Evolutionary conservation across 208 protist genomes (phyloP), one percentile per base, ranked within the genome.

Genomic region (Acanthamoeba sp.): DNA sequence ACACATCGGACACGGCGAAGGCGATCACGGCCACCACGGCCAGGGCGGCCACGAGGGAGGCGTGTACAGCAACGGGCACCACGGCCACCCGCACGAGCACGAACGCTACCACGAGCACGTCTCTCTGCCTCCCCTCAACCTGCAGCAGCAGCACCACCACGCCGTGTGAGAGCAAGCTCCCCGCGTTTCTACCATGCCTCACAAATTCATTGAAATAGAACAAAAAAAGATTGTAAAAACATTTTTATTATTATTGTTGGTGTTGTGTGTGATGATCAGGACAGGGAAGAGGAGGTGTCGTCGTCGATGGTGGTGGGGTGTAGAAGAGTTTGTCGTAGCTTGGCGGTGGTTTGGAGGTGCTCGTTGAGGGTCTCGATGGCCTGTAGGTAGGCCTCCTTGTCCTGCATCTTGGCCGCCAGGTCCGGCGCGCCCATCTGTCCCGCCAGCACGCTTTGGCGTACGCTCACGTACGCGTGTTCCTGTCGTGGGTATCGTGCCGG

Each of bases 11-110:
- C 76, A 85, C 40, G 76, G 76, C 27, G 76, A 85, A 24, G 42
- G 40, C 22, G 76, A 82, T 6, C 71, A 82, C 38, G 71, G 76
- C 76, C 76, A 85, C 76, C 76, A 85, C 76, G 42, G 76, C 76
- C 76, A 85, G 45, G 29, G 76, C 76, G 76, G 76, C 45, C 76
- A 85, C 40, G 76, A 85, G 40, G 76, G 76, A 36, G 24, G 69
- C 69, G 69, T 80, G 69, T 85, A 85, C 45, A 85, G 76, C 76
- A 85, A 85, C n/a, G 76, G 76, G 16, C 76, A 85, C 45, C 76
- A 85, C n/a, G 76, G 76, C 76, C 76, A 85, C 42, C 76, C 76
- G 76, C 76, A 85, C 42, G 76, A 85, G 40, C 76, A 85, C 45
- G 76, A 85, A 10, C 76, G 76, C 76, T 85, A 76, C 66, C 66